Evolutionary conservation across 108 stramenopile species (phyloP).

Genomic region (Skeletonema tropicum): DNA sequence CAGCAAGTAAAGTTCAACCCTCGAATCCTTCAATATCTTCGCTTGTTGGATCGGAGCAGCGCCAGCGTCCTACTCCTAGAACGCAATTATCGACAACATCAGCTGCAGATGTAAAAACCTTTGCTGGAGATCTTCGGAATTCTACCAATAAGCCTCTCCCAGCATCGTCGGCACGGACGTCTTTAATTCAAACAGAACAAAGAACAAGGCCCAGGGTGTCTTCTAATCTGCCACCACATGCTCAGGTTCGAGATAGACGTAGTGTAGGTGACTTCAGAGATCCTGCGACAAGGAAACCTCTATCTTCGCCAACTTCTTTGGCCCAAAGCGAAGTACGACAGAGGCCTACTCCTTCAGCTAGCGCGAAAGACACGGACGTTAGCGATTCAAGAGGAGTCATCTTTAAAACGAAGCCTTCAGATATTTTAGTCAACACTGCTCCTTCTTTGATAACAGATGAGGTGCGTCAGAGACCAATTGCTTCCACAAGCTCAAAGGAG

Average conservation of each 20-base stretch:
- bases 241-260: constrained; percentile 3
- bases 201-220: background rate
- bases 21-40: background rate
- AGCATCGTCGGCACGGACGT: background rate
- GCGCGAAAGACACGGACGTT: background rate
- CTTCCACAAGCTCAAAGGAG: background rate
- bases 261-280: background rate
- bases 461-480: background rate
- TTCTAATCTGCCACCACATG: background rate
- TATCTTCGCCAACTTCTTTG: background rate
- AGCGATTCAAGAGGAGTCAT: background rate
- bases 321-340: background rate
- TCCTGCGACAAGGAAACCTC: background rate
- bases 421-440: background rate
- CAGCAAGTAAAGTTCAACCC: background rate
- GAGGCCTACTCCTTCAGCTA: background rate
- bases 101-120: background rate
- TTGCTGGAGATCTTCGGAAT: background rate
- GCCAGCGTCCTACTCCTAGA: constrained; percentile 1
- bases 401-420: background rate
- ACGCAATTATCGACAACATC: background rate
- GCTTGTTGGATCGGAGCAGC: background rate
- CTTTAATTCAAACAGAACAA: background rate
- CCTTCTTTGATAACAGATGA: background rate
- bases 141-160: background rate